These are phyloP conservation scores for Phaeotremella skinneri DNA, from an alignment of 768 basidiomycete species.

Conservation along the genomic window DNA sequence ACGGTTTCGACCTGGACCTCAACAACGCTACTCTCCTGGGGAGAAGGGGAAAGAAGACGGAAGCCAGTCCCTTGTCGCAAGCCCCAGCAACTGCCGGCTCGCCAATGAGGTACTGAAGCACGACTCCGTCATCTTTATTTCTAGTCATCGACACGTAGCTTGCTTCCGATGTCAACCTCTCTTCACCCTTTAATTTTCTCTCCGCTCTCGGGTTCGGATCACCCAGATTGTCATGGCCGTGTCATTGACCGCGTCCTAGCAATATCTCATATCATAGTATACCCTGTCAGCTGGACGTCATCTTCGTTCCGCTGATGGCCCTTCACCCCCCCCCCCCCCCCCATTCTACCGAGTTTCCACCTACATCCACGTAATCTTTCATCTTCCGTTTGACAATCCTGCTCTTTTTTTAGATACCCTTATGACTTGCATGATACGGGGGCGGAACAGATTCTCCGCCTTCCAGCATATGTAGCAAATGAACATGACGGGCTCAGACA, in stretches of 20 bases:
- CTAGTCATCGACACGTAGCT: neutral
- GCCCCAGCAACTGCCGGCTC: constrained; percentile 31
- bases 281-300: too few relatives aligned
- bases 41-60: constrained; percentile 50
- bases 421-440: neutral
- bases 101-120: constrained; percentile 31
- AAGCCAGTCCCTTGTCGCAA: constrained; percentile 39
- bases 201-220: too few relatives aligned
- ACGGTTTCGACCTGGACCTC: constrained; percentile 77
- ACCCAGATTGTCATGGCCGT: too few relatives aligned
- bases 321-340: too few relatives aligned
- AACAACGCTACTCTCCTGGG: constrained; percentile 83
- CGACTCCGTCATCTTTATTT: neutral
- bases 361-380: too few relatives aligned
- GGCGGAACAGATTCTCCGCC: neutral
- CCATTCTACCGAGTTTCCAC: too few relatives aligned
- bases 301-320: too few relatives aligned
- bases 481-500: too few relatives aligned
- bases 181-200: neutral
- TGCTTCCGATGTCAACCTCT: neutral
- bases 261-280: too few relatives aligned
- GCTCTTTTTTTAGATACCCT: neutral
- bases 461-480: neutral
- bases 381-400: too few relatives aligned
- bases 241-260: too few relatives aligned